Base-by-base conservation (phyloP, 176 grass and related monocot genomes). In the Zizania latifolia region DNA sequence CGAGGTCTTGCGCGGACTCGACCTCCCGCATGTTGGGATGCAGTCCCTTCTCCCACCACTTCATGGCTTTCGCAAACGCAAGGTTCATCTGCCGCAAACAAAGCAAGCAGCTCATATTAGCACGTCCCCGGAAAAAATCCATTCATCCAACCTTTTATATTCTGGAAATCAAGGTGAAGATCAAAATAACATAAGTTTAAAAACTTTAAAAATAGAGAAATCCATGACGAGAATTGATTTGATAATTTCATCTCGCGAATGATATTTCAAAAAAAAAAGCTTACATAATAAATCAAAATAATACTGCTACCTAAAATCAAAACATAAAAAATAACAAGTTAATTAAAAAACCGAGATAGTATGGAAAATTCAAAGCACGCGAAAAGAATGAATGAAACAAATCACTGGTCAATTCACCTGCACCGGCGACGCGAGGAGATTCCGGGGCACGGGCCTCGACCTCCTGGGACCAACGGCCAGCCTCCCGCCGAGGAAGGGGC, bases 21-120 rank as follows among this genome's bases (percentile, higher is more conserved):
- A 94, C 72, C 85, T 99, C 95, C 56, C 79, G 67, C 92, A 99
- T 92, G 80, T 99, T 94, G 58, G 95, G 72, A 29, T 95, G 89
- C 11, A 89, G 58, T 8, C 82, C 84, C 64, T 92, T 94, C 61
- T 92, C 92, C 95, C 95, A 99, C 95, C 95, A 99, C 65, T 81
- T 94, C 73, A 70, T 56, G 23, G 76, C 58, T 74, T 92, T 99
- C 22, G 68, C 82, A 65, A 94, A 68, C 33, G 78, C 15, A 60
- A 94, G 88, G 44, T 78, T 87, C 87, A 86, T 92, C 91, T 99
- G 82, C 21, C 14, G 17, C 22, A 16, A 14, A 26, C 6, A n/a
- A 65, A 37, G 48, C 57, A 30, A 50, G 12, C 41, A 71, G 4
- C 71, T 33, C 44, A 61, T 62, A 71, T 81, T 38, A 75, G 65